phyloP scores from a whole-genome alignment of 192 early-diverging fungal species.

The Coemansia sp. region DNA sequence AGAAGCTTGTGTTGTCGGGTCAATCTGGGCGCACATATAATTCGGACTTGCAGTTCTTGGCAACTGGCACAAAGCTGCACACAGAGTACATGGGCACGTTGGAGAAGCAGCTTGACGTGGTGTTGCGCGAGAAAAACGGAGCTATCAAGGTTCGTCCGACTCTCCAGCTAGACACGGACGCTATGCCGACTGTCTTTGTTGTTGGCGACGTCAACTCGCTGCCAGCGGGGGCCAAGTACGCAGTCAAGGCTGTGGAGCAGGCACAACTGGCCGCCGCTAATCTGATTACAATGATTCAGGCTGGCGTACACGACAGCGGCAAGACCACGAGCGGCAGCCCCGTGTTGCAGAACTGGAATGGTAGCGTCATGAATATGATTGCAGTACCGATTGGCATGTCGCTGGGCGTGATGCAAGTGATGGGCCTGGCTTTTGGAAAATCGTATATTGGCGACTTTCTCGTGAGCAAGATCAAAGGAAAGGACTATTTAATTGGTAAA shows the following conservation, averaged over 20 bases:
- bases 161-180: constrained; percentile 42
- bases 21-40: constrained; percentile 44
- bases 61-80: constrained; percentile 43
- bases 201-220: constrained; percentile 54
- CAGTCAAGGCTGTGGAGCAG: constrained; percentile 25
- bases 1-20: too few relatives aligned
- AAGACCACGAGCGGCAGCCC: not conserved
- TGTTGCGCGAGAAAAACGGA: constrained; percentile 33
- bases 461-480: constrained; percentile 25
- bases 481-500: constrained; percentile 34
- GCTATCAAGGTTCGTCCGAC: constrained; percentile 51
- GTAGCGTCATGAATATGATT: constrained; percentile 20
- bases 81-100: constrained; percentile 52
- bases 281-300: constrained; percentile 22
- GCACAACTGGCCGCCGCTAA: constrained; percentile 22
- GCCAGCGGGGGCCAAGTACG: constrained; percentile 33
- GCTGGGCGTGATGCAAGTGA: constrained; percentile 36
- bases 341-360: constrained; percentile 18
- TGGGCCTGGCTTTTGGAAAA: constrained; percentile 38
- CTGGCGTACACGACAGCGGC: constrained; percentile 2
- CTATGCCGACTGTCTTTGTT: constrained; percentile 50
- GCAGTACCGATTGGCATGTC: constrained; percentile 39
- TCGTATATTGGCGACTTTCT: constrained; percentile 32
- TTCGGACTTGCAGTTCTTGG: constrained; percentile 60
- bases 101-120: constrained; percentile 13